phyloP scores from a whole-genome alignment of 1,284 basidiomycete species.

The Cutaneotrichosporon mucoides region DNA sequence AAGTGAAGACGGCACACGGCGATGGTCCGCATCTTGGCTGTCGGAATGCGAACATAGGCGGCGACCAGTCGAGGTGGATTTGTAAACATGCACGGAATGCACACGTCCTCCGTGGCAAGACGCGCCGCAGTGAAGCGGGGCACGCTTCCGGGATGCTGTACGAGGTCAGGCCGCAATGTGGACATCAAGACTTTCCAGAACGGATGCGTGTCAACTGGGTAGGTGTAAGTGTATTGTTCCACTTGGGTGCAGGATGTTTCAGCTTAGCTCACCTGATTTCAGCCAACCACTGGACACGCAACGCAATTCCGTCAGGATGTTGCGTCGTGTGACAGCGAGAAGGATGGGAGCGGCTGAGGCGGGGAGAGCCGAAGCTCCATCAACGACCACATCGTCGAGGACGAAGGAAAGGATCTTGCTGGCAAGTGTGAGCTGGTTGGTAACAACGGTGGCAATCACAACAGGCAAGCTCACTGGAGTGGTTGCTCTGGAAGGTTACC shows the following conservation, averaged over 20 bases:
- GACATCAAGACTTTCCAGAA: slow-evolving; percentile 26
- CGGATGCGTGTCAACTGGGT: slow-evolving; percentile 28
- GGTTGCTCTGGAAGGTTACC: slow-evolving; percentile 8
- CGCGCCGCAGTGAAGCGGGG: slow-evolving; percentile 6
- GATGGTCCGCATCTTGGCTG: slow-evolving; percentile 15
- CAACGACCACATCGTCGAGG: not conserved
- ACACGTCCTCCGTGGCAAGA: slow-evolving; percentile 1
- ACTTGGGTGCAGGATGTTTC: not conserved
- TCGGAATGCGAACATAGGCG: slow-evolving; percentile 1
- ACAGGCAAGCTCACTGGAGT: not conserved
- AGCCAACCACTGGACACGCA: slow-evolving; percentile 25
- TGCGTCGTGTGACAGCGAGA: slow-evolving; percentile 13
- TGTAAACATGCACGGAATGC: slow-evolving; percentile 11
- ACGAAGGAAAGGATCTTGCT: slow-evolving; percentile 5
- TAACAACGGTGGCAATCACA: not conserved
- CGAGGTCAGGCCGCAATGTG: slow-evolving; percentile 5
- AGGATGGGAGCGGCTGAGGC: not conserved
- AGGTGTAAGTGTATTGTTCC: not conserved
- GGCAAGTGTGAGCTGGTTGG: not conserved
- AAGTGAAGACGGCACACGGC: slow-evolving; percentile 25
- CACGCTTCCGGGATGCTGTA: not conserved
- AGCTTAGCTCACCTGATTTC: slow-evolving; percentile 19
- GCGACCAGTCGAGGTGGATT: not conserved
- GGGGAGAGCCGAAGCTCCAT: too few species aligned
- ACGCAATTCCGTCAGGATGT: slow-evolving; percentile 19